Evolutionary conservation across 441 rosid species (phyloP).

Genomic region (Manihot esculenta): DNA sequence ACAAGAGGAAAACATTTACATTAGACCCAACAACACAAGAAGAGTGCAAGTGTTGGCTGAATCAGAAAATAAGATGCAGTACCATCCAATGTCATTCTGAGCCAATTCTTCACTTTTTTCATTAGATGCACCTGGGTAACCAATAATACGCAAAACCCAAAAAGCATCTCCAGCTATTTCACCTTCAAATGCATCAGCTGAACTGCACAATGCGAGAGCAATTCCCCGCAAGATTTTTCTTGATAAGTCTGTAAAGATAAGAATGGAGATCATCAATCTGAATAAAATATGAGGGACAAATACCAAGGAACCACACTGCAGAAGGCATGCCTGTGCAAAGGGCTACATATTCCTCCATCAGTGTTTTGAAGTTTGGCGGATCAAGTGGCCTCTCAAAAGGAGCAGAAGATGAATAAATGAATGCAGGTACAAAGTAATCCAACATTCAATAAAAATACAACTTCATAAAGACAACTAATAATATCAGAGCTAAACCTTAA

Average conservation of each 20-base stretch:
- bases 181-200: slow-evolving; percentile 70
- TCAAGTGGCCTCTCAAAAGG: slow-evolving; percentile 55
- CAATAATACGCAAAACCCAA: slow-evolving; percentile 81
- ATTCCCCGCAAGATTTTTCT: slow-evolving; percentile 74
- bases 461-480: slow-evolving; percentile 4
- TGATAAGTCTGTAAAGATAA: slow-evolving; percentile 54
- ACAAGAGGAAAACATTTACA: neutral
- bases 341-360: slow-evolving; percentile 63
- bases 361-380: slow-evolving; percentile 51
- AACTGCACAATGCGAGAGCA: slow-evolving; percentile 64
- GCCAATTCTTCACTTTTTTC: slow-evolving; percentile 35
- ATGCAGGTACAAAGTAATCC: neutral
- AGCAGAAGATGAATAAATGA: slow-evolving; percentile 5
- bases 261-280: slow-evolving; percentile 7
- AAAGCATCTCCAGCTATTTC: slow-evolving; percentile 71
- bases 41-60: neutral
- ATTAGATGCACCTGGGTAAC: slow-evolving; percentile 60
- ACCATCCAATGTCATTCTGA: slow-evolving; percentile 79
- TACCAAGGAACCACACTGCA: neutral
- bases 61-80: slow-evolving; percentile 21
- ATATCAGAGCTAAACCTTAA: slow-evolving; percentile 4
- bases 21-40: slow-evolving; percentile 13
- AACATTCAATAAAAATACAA: neutral
- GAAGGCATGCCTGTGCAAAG: slow-evolving; percentile 63
- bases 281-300: neutral